Evolutionary conservation across 129 eudicot species (phyloP).

Genomic region (Smallanthus sonchifolius): DNA sequence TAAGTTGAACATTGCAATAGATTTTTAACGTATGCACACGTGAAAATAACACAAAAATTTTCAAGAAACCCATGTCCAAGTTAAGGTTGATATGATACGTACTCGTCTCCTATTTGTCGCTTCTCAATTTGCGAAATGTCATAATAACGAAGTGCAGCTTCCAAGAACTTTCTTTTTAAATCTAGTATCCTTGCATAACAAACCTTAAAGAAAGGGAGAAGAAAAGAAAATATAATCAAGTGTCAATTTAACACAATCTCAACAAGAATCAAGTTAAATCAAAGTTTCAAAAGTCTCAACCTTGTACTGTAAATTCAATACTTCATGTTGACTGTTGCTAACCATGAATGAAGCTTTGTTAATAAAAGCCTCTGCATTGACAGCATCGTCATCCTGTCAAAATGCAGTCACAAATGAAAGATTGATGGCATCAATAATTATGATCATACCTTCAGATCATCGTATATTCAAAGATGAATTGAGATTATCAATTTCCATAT

Average conservation of each 20-base stretch:
- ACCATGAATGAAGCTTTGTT: constrained; percentile 96
- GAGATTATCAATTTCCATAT: background rate
- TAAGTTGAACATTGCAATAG: constrained; percentile 3
- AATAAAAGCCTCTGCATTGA: constrained; percentile 94
- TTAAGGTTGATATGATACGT: constrained; percentile 29
- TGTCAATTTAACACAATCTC: background rate
- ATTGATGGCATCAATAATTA: background rate
- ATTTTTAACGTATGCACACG: background rate
- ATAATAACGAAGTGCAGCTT: constrained; percentile 96
- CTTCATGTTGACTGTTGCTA: constrained; percentile 92
- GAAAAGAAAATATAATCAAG: background rate
- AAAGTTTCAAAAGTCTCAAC: constrained; percentile 31
- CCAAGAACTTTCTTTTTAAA: constrained; percentile 93
- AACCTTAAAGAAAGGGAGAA: constrained; percentile 41
- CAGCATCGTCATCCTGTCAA: constrained; percentile 95
- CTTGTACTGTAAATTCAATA: constrained; percentile 91
- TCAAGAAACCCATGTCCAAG: background rate
- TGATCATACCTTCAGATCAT: background rate
- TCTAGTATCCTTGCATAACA: constrained; percentile 94
- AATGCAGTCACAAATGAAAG: constrained; percentile 7
- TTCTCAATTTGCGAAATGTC: constrained; percentile 92
- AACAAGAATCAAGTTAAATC: background rate
- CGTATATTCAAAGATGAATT: background rate
- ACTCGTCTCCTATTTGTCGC: constrained; percentile 95
- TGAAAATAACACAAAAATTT: background rate